phyloP scores from a whole-genome alignment of 805 yeast species.

The Wickerhamiella hasegawae region DNA sequence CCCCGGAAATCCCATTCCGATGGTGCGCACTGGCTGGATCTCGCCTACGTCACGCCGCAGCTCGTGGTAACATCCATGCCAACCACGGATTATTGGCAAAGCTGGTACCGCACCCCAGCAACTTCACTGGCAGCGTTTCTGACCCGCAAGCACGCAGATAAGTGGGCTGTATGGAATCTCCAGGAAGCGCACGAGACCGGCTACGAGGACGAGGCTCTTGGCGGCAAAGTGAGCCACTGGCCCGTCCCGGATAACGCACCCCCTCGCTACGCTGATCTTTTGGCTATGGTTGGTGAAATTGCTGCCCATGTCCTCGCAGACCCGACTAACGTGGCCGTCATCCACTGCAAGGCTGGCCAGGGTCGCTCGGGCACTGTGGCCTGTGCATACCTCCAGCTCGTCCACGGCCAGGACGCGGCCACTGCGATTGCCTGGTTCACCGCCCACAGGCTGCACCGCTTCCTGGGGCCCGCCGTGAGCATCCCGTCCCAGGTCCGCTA shows the following conservation, averaged over 20 bases:
- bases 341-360: conserved; percentile 86
- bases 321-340: conserved; percentile 36
- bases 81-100: conserved; percentile 27
- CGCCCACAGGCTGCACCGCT: conserved; percentile 35
- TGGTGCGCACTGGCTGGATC: no score
- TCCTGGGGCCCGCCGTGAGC: conserved; percentile 52
- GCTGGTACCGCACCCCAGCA: conserved; percentile 37
- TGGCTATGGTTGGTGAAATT: conserved; percentile 30
- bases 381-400: conserved; percentile 52
- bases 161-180: conserved; percentile 66
- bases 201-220: conserved; percentile 25
- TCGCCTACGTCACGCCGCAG: conserved; percentile 48
- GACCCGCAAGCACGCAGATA: conserved; percentile 28
- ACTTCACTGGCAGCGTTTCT: conserved; percentile 35
- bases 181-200: conserved; percentile 37
- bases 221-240: conserved; percentile 22
- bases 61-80: conserved; percentile 71
- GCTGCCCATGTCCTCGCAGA: conserved; percentile 24
- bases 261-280: conserved; percentile 43
- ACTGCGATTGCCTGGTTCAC: conserved; percentile 41
- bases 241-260: conserved; percentile 73
- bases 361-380: conserved; percentile 76
- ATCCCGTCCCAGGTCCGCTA: conserved; percentile 56
- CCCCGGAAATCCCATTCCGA: no score
- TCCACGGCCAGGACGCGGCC: conserved; percentile 23